Percentiles rank a stretch among this genome's conserved stretches.
Evolutionary conservation across 257 asterid genomes (phyloP).

Genomic region (Solanum sitiens): DNA sequence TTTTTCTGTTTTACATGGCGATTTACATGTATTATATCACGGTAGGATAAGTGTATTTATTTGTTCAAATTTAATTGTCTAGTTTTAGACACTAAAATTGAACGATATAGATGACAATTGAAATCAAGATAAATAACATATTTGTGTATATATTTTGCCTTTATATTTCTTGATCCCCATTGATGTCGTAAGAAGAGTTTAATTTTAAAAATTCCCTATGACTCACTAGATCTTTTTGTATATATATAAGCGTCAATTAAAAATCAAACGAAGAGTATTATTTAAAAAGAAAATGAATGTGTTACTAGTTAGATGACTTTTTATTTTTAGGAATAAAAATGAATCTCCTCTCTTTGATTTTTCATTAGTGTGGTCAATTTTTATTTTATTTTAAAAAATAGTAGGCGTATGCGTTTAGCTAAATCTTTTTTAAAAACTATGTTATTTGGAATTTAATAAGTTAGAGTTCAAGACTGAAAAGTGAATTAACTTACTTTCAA

Average conservation of each 20-base stretch:
- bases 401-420: too few species aligned
- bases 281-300: neutral
- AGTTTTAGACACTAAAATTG: too few species aligned
- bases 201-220: too few species aligned
- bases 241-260: neutral
- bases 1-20: fast-evolving
- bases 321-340: neutral
- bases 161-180: neutral
- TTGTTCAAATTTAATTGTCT: fast-evolving
- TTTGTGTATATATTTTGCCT: too few species aligned
- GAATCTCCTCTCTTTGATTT: neutral
- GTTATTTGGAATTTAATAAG: too few species aligned
- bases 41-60: too few species aligned
- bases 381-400: too few species aligned
- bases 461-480: neutral
- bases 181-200: neutral
- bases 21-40: too few species aligned
- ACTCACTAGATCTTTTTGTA: neutral
- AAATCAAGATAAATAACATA: neutral
- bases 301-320: neutral
- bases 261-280: neutral
- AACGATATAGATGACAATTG: neutral
- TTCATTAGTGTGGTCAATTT: neutral
- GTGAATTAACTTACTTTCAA: neutral
- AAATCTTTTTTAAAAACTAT: too few species aligned